Evolutionary conservation across 352 stramenopile genomes (phyloP), one percentile per base, ranked within the genome.

Genomic region (Globisporangium yorkense): DNA sequence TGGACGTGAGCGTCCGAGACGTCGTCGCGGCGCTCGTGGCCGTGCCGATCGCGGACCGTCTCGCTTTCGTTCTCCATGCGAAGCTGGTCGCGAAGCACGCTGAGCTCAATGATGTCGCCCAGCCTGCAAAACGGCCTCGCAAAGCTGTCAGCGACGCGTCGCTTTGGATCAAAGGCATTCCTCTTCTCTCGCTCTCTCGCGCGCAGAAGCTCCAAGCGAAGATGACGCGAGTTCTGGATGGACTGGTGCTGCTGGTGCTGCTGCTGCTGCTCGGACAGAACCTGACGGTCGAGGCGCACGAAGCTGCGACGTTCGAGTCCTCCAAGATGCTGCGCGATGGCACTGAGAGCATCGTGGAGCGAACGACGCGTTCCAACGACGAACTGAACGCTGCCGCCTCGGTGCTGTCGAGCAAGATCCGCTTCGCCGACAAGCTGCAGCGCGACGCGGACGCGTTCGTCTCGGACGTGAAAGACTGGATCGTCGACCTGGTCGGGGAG

Each of bases 351-450:
- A 40, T 54, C 20, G 21, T 8, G 2, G 33, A 49, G 47, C 47
- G 15, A 35, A 31, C 24, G 13, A 27, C 27, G 5, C 47, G 33
- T n/a, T 16, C 35, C 5, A 50, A 24, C 10, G 24, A 29, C 33
- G 47, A 54, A 15, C 45, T 61, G 5, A 29, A 55, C 43, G 43
- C 41, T 18, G 55, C 35, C 9, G 35, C 46, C 9, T 29, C 55
- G 3, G 29, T 18, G 18, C 31, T 52, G 16, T 9, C 47, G 8
- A 55, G 45, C 7, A 47, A 50, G 37, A 47, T 56, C 27, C 56
- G n/a, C 56, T 61, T 61, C 31, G 37, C 33, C 24, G 29, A 55
- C 18, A 55, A 61, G 10, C 56, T 61, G n/a, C 46, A 55, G 48
- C 33, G 31, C 37, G 56, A 61, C n/a, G 47, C 56, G 0, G 40